A percentile compares a stretch with the other conserved stretches of the same genome.
These are phyloP conservation scores for Begonia loranthoides DNA, from an alignment of 306 rosid genomes.

Conservation along the genomic window DNA sequence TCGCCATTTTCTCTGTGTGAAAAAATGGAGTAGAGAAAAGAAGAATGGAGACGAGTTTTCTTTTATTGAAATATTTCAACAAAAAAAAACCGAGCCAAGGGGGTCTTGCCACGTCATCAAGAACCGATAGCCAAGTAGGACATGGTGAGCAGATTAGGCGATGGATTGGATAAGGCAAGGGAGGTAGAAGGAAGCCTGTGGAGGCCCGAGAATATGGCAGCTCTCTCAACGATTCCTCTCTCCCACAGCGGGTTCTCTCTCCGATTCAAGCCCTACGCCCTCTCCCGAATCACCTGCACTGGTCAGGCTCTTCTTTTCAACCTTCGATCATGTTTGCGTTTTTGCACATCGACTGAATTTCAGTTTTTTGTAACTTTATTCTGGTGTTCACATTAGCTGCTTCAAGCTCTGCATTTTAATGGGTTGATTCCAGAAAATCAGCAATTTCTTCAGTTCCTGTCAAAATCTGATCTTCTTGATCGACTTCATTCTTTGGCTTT, in stretches of 20 bases:
- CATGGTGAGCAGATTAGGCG: neutral
- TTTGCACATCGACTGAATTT: neutral
- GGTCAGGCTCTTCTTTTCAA: conserved; percentile 14
- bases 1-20: too few species aligned
- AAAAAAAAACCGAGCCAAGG: neutral
- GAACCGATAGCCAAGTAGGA: conserved; percentile 10
- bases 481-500: neutral
- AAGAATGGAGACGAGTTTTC: too few species aligned
- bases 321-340: neutral
- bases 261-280: conserved; percentile 13
- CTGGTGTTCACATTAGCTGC: neutral
- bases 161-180: conserved; percentile 20
- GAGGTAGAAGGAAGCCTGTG: neutral
- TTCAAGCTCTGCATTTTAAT: neutral
- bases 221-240: conserved; percentile 29
- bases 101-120: conserved; percentile 23
- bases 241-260: conserved; percentile 27
- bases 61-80: neutral
- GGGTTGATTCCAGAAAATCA: neutral
- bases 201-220: conserved; percentile 32
- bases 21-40: too few species aligned
- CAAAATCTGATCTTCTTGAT: neutral
- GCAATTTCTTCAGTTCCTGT: neutral
- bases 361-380: neutral
- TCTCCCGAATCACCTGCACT: conserved; percentile 32